Evolutionary conservation across 2,329 filamentous ascomycete species (phyloP), one percentile per base, ranked within the genome.

Genomic region (Nothophoma quercina): DNA sequence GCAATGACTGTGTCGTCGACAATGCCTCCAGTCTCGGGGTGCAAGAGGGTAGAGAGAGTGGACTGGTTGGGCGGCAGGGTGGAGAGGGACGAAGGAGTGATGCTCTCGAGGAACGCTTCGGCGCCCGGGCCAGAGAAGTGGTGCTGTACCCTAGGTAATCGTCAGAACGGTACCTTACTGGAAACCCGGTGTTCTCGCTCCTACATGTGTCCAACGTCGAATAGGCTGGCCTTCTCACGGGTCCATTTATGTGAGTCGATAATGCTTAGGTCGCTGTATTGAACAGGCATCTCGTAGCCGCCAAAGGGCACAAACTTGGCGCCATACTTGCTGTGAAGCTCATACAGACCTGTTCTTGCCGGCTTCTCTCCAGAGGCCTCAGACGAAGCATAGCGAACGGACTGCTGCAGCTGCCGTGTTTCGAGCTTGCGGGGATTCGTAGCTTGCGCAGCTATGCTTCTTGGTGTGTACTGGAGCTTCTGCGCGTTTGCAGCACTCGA

Each of bases 301-400:
- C 90, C 93, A 77, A 97, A 99, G n/a, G 91, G 90, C 41, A 97
- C 93, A 86, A 98, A 95, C 79, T 96, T 97, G 62, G 84, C 95
- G 63, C 91, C 91, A 70, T 90, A 81, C 52, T 85, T 82, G 57
- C 93, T 69, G 74, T 96, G 90, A 18, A 96, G 79, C 65, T 91
- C 87, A 75, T 93, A 89, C 18, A 97, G 81, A 22, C 88, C 86
- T 2, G 91, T 96, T 76, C 83, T 88, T 6, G 62, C 65, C 75
- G 79, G 59, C 46, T 71, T 55, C 18, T 67, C 65, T 23, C 55
- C 55, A 19, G 55, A 38, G 4, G 68, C 58, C 7, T 52, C 56
- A 9, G 71, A 69, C 4, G 72, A 72, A 21, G 66, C 63, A 62
- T 62, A 65, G 15, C 69, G 68, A 35, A 60, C 61, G 3, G 55